Evolutionary conservation across 768 basidiomycete genomes (phyloP), one percentile per base, ranked within the genome.

Genomic region (Podaxis pistillaris): DNA sequence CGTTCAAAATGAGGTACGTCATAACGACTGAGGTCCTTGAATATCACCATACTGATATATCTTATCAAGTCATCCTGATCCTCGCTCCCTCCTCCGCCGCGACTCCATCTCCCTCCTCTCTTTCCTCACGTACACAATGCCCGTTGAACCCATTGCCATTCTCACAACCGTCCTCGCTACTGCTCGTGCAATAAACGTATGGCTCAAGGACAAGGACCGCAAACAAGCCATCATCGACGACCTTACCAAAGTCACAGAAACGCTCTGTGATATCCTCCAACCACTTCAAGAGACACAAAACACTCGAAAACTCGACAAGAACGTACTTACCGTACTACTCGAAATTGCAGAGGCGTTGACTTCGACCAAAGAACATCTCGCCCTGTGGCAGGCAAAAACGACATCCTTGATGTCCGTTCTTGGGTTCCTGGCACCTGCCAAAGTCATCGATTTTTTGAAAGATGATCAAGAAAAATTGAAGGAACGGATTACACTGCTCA

Each of bases 401-500:
- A 37, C 57, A 4, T 63, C 62, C 12, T 61, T 58, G 33, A 47
- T 69, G 7, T 33, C 49, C 26, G 6, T 63, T 28, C 12, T 71
- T 3, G 66, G 65, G 1, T 70, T 72, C 36, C 37, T 72, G 24
- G 64, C 58, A 37, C 73, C 73, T 4, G 60, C 63, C 2, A 63
- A 58, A 12, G 57, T 68, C 2, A 53, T 70, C 15, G 62, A 67
- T 22, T 57, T 65, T 24, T 53, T 74, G 38, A 67, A 65, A 22
- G 68, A 70, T 13, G 72, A 74, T 38, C 67, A 68, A 55, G 59
- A 63, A 22, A 61, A 63, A 50, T 56, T 73, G 24, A 65, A 64
- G 26, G 67, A 69, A 55, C 69, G 71, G 51, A 62, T 74, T 3
- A 63, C 68, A 4, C 49, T 74, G 17, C 56, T 74, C 41, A 38